Percentiles rank a stretch among this genome's conserved stretches.
These are phyloP conservation scores for Bolboschoenus planiculmis DNA, from an alignment of 176 grass and related monocot species.

Conservation along the genomic window DNA sequence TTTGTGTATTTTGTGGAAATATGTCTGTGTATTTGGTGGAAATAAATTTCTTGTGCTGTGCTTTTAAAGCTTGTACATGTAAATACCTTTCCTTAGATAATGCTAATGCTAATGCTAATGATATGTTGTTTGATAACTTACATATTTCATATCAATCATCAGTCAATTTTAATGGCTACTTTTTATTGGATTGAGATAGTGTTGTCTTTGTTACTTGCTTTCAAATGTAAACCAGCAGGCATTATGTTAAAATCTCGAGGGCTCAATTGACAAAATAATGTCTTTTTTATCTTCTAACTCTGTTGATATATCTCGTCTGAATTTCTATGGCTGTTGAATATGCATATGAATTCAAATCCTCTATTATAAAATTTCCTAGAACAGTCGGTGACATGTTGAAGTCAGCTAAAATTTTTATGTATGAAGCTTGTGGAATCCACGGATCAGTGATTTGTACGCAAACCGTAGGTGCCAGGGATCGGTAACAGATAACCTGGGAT, in stretches of 20 bases:
- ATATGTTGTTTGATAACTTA: background rate
- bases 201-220: background rate
- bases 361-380: background rate
- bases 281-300: background rate
- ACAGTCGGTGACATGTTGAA: background rate
- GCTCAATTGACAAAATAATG: background rate
- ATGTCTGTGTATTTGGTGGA: background rate
- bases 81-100: background rate
- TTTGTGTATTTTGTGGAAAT: background rate
- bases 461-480: background rate
- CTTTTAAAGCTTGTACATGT: conserved; percentile 1
- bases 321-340: background rate
- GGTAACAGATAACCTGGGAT: background rate
- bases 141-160: background rate
- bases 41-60: background rate
- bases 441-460: background rate
- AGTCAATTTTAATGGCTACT: background rate
- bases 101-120: background rate
- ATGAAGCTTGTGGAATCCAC: background rate
- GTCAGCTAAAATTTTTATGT: background rate
- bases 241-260: background rate
- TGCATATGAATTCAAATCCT: background rate
- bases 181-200: background rate
- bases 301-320: background rate
- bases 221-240: background rate